A percentile compares a stretch with the other conserved stretches of the same genome.
Conservation (phyloP, 768 basidiomycete species). For the Pisolithus sp. region DNA sequence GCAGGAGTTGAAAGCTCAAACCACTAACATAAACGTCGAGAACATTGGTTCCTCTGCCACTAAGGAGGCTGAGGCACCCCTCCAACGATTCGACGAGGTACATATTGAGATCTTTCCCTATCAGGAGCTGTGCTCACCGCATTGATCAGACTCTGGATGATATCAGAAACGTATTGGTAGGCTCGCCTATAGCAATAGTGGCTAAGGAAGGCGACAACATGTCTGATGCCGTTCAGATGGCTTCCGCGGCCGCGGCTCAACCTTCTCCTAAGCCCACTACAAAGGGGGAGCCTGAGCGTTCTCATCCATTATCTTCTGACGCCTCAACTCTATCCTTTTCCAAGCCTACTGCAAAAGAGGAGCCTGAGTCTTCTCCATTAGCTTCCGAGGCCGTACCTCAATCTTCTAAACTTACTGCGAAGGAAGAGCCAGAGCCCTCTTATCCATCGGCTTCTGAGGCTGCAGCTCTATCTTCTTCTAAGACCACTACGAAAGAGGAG, state of each 20-base stretch:
- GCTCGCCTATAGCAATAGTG: conserved; percentile 82
- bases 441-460: too few species aligned
- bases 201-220: conserved; percentile 91
- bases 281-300: too few species aligned
- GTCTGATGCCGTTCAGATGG: too few species aligned
- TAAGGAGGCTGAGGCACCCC: conserved; percentile 77
- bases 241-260: conserved; percentile 42
- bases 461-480: too few species aligned
- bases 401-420: too few species aligned
- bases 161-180: conserved; percentile 80
- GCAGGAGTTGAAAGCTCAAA: conserved; percentile 85
- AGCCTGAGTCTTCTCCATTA: too few species aligned
- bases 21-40: conserved; percentile 98
- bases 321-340: too few species aligned
- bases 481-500: too few species aligned
- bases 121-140: background rate
- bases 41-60: conserved; percentile 83
- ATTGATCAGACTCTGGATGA: conserved; percentile 66
- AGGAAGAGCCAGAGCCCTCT: too few species aligned
- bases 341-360: too few species aligned
- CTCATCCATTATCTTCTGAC: too few species aligned
- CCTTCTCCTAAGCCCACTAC: conserved; percentile 7
- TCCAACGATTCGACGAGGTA: conserved; percentile 70
- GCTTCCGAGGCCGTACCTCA: too few species aligned
- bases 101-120: conserved; percentile 21